Conservation (phyloP, 2,329 filamentous ascomycete species). For the Microdochium paspali region DNA sequence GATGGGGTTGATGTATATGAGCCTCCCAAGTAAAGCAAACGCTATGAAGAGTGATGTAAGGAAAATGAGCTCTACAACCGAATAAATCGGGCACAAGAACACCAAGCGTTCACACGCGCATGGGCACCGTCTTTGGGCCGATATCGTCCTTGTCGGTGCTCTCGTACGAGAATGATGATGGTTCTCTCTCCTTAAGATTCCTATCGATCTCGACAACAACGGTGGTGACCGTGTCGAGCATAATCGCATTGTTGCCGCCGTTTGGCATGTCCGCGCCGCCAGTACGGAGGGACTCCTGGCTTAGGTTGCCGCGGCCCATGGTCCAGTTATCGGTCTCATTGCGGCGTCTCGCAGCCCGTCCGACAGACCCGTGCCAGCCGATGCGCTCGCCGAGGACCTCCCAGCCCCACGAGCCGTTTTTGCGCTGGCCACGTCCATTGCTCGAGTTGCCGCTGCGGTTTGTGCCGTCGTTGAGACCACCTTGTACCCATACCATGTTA, state of each 20-base stretch:
- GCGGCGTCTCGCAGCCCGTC: conserved; percentile 2
- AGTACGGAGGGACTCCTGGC: conserved; percentile 14
- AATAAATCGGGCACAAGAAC: background rate
- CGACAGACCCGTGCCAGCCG: conserved; percentile 5
- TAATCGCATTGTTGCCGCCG: conserved; percentile 12
- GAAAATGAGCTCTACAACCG: too few species aligned
- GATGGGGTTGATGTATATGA: too few species aligned
- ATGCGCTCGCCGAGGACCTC: conserved; percentile 5
- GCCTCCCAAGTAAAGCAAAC: too few species aligned
- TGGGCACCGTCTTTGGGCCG: background rate
- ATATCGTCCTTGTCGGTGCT: background rate
- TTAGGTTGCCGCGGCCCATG: conserved; percentile 6
- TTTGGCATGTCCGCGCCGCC: conserved; percentile 1
- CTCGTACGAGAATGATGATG: background rate
- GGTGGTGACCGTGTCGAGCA: conserved; percentile 19
- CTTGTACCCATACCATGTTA: conserved; percentile 20
- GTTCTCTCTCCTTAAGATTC: background rate
- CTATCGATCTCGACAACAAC: conserved; percentile 13
- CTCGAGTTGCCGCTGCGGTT: background rate
- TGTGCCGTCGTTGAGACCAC: conserved; percentile 6
- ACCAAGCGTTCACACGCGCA: background rate
- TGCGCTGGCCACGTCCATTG: background rate
- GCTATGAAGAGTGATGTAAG: too few species aligned
- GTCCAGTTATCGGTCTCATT: conserved; percentile 3
- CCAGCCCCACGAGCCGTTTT: conserved; percentile 6